phyloP scores from a whole-genome alignment of 2,329 filamentous ascomycete species.

The Epichloe bromicola region DNA sequence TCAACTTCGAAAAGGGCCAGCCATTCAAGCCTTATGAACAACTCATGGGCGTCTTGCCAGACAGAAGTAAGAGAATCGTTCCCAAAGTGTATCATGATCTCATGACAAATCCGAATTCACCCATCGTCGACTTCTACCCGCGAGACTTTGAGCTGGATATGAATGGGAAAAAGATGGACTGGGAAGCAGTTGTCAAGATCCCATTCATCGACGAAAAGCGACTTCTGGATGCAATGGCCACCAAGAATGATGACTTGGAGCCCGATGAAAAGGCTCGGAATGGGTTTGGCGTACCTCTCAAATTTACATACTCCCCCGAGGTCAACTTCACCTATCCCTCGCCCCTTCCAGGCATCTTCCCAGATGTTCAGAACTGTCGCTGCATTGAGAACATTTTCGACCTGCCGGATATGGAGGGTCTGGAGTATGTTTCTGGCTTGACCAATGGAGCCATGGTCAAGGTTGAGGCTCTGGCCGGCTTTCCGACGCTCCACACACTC shows the following conservation, averaged over 20 bases:
- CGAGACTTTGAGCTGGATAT: conserved; percentile 95
- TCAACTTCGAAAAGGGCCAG: conserved; percentile 87
- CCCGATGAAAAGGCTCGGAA: conserved; percentile 73
- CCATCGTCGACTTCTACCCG: conserved; percentile 96
- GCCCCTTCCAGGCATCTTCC: conserved; percentile 79
- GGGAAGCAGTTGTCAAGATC: conserved; percentile 98
- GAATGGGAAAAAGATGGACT: conserved; percentile 99
- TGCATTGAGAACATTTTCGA: conserved; percentile 97
- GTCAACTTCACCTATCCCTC: conserved; percentile 76
- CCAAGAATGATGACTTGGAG: conserved; percentile 66
- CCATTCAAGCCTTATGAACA: conserved; percentile 94
- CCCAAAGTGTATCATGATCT: conserved; percentile 75
- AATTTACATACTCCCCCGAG: conserved; percentile 78
- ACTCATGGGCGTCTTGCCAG: conserved; percentile 93
- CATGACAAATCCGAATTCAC: conserved; percentile 82
- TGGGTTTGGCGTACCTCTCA: conserved; percentile 80
- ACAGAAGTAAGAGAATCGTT: conserved; percentile 94
- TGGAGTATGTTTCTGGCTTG: conserved; percentile 74
- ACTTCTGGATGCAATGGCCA: conserved; percentile 71
- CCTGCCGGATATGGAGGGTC: conserved; percentile 77
- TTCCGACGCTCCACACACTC: conserved; percentile 78
- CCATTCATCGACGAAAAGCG: conserved; percentile 94
- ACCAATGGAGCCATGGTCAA: conserved; percentile 76
- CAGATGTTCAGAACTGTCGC: conserved; percentile 72
- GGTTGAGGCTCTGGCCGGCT: conserved; percentile 74